Conservation (phyloP, 1,284 basidiomycete species). For the Tilletia horrida region DNA sequence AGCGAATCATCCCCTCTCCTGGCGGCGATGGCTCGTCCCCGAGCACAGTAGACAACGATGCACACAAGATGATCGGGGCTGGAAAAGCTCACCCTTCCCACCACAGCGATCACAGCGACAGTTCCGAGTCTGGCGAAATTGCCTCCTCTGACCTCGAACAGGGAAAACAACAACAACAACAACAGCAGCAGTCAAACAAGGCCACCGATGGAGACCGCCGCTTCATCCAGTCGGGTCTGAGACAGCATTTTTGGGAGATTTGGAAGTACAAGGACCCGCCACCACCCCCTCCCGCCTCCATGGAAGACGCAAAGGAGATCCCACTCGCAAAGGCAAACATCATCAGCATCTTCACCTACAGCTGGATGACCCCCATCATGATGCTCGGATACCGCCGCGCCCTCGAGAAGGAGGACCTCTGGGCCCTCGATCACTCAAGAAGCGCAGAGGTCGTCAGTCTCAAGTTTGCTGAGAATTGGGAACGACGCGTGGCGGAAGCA, state of each 20-base stretch:
- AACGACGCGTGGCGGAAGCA: slow-evolving; percentile 63
- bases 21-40: too few species aligned
- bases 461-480: slow-evolving; percentile 66
- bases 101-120: too few species aligned
- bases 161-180: slow-evolving; percentile 19
- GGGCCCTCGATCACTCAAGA: slow-evolving; percentile 65
- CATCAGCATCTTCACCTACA: slow-evolving; percentile 63
- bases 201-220: slow-evolving; percentile 33
- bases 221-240: slow-evolving; percentile 38
- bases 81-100: too few species aligned
- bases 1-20: too few species aligned
- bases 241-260: slow-evolving; percentile 50
- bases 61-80: too few species aligned
- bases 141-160: not conserved
- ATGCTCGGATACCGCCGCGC: slow-evolving; percentile 69
- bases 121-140: not conserved
- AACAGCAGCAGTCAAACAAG: too few species aligned
- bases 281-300: slow-evolving; percentile 53
- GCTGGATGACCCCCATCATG: slow-evolving; percentile 74
- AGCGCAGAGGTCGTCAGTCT: slow-evolving; percentile 64
- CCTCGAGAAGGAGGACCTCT: slow-evolving; percentile 78
- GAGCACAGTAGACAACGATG: too few species aligned
- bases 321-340: slow-evolving; percentile 62
- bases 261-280: slow-evolving; percentile 50
- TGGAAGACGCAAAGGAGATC: slow-evolving; percentile 62